These are phyloP conservation scores for Elaeis guineensis DNA, from an alignment of 176 grass and related monocot species.

Conservation along the genomic window DNA sequence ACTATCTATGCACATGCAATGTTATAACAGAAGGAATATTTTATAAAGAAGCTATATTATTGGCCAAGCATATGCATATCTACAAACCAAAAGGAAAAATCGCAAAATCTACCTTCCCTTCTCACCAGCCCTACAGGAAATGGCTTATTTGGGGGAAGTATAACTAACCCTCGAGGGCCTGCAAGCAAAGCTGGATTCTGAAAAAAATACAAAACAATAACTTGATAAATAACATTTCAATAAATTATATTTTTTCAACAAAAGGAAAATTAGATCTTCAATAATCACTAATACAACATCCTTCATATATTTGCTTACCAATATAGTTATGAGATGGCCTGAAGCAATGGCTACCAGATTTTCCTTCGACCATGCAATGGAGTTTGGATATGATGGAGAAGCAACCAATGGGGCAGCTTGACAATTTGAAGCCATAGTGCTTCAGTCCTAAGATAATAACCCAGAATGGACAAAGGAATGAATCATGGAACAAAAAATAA, in stretches of 20 bases:
- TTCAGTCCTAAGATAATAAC: too few species aligned
- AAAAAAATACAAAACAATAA: constrained; percentile 3
- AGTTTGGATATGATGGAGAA: constrained; percentile 67
- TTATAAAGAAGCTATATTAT: too few species aligned
- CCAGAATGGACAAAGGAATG: too few species aligned
- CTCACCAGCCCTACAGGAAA: constrained; percentile 57
- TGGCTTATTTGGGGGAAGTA: constrained; percentile 35
- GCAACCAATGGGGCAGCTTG: constrained; percentile 53
- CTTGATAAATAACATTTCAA: not conserved
- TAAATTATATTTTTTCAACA: not conserved
- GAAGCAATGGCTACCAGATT: constrained; percentile 81
- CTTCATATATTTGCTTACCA: constrained; percentile 31
- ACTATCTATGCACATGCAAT: too few species aligned
- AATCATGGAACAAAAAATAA: too few species aligned
- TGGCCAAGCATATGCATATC: not conserved
- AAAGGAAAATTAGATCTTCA: too few species aligned
- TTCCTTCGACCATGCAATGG: constrained; percentile 68
- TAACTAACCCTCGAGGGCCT: constrained; percentile 55
- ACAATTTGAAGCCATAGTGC: constrained; percentile 41
- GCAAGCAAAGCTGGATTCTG: constrained; percentile 59
- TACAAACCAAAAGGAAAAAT: not conserved
- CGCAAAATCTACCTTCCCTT: constrained; percentile 54
- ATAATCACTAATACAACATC: too few species aligned
- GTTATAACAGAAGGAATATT: too few species aligned
- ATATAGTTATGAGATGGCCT: constrained; percentile 64